Conservation (phyloP, 768 basidiomycete species). For the Trametes coccinea region DNA sequence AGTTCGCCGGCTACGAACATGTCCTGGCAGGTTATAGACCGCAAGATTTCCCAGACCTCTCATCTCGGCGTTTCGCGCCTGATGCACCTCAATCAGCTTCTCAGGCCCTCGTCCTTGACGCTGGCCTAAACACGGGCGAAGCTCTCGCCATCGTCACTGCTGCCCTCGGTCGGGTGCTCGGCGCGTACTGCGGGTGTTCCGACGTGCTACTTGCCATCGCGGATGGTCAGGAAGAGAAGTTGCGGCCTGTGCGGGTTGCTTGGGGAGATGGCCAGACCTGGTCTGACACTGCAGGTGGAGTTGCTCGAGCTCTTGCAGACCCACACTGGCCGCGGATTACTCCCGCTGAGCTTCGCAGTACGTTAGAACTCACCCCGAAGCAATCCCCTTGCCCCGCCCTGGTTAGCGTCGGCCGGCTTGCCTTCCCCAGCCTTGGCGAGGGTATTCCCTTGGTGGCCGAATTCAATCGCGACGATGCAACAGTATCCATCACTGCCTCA, state of each 20-base stretch:
- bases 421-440: background rate
- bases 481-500: constrained; percentile 12
- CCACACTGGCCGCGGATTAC: constrained; percentile 4
- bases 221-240: constrained; percentile 1
- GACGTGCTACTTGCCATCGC: constrained; percentile 16
- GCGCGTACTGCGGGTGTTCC: constrained; percentile 20
- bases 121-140: background rate
- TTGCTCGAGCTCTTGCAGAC: constrained; percentile 5
- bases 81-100: constrained; percentile 9
- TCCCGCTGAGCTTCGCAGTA: constrained; percentile 3
- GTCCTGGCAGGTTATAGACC: constrained; percentile 22
- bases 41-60: constrained; percentile 24
- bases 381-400: constrained; percentile 19
- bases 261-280: constrained; percentile 15
- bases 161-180: constrained; percentile 18
- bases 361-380: constrained; percentile 14
- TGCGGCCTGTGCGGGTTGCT: constrained; percentile 14
- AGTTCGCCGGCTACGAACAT: constrained; percentile 8
- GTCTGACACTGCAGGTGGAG: background rate
- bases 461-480: constrained; percentile 1
- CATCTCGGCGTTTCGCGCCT: constrained; percentile 21
- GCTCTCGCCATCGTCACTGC: constrained; percentile 5
- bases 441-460: constrained; percentile 2
- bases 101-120: constrained; percentile 4
- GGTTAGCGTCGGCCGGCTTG: constrained; percentile 5